Conservation (phyloP, 2,329 filamentous ascomycete genomes). For the Knufia fluminis region DNA sequence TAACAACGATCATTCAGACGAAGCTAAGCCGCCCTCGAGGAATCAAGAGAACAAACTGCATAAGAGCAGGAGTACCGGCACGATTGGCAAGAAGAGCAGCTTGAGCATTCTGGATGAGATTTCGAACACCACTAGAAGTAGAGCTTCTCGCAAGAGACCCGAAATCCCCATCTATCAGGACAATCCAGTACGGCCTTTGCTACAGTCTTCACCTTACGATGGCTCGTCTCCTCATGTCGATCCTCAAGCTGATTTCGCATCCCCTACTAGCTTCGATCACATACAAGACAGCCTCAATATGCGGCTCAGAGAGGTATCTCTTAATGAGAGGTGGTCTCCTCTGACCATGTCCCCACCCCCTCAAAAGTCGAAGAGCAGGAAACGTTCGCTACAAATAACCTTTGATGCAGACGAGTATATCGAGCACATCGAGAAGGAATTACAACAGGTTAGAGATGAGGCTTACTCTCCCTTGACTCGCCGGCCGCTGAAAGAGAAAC, state of each 20-base stretch:
- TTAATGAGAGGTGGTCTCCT: constrained; percentile 21
- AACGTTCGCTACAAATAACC: constrained; percentile 14
- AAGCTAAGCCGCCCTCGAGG: constrained; percentile 9
- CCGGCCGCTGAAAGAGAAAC: constrained; percentile 21
- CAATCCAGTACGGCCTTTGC: constrained; percentile 9
- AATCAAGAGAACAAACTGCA: constrained; percentile 14
- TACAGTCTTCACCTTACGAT: constrained; percentile 5
- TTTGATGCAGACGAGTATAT: constrained; percentile 39
- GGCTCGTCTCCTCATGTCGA: constrained; percentile 17
- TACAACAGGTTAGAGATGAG: constrained; percentile 34
- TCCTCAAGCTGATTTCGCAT: constrained; percentile 13
- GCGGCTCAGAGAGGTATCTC: constrained; percentile 24
- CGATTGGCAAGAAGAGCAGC: constrained; percentile 1
- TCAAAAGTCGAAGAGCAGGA: constrained; percentile 13
- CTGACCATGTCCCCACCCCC: constrained; percentile 20
- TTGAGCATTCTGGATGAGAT: constrained; percentile 19
- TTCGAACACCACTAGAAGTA: constrained; percentile 15
- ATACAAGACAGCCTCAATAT: constrained; percentile 15
- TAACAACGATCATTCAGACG: constrained; percentile 13
- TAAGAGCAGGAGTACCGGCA: constrained; percentile 9
- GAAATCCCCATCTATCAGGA: constrained; percentile 20
- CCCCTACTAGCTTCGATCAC: constrained; percentile 13
- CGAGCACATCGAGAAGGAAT: constrained; percentile 40
- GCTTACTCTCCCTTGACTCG: constrained; percentile 31
- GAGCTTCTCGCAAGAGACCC: constrained; percentile 10